Evolutionary conservation across 2,329 filamentous ascomycete species (phyloP).

Genomic region (Trichoderma aggressivum): DNA sequence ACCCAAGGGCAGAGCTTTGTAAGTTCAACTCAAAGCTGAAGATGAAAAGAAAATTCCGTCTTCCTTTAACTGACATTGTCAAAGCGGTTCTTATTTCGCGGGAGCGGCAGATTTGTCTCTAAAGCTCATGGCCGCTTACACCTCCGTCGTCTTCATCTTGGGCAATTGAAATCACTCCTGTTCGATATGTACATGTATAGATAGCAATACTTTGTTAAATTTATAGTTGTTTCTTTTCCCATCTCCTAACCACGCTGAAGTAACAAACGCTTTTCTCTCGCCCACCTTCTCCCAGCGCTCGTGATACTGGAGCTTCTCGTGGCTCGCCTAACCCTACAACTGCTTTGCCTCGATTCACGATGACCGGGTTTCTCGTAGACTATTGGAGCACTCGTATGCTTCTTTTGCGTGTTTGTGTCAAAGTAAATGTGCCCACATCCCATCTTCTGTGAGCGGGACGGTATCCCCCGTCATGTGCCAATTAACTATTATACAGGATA

Average conservation of each 20-base stretch:
- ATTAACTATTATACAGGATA: slow-evolving; percentile 1
- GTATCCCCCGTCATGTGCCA: neutral
- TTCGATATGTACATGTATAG: neutral
- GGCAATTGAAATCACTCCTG: slow-evolving; percentile 25
- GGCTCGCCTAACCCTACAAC: neutral
- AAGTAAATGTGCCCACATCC: neutral
- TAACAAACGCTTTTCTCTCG: neutral
- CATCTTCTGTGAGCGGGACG: neutral
- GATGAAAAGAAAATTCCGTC: too few species aligned
- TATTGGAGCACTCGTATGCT: neutral
- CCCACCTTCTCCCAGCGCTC: too few species aligned
- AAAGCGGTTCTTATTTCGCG: slow-evolving; percentile 37
- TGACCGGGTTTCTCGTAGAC: neutral
- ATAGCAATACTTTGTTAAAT: neutral
- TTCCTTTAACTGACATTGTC: neutral
- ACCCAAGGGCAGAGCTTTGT: slow-evolving; percentile 44
- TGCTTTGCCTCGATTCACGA: neutral
- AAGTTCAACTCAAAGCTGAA: slow-evolving; percentile 22
- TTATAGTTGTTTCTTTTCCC: neutral
- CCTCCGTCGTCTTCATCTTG: slow-evolving; percentile 38
- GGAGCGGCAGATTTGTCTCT: slow-evolving; percentile 37
- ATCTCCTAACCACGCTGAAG: neutral
- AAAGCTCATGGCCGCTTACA: slow-evolving; percentile 44
- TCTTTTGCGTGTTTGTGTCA: neutral
- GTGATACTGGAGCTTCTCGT: neutral